Conservation (phyloP, 2,329 filamentous ascomycete genomes). For the Calonectria fujianensis region DNA sequence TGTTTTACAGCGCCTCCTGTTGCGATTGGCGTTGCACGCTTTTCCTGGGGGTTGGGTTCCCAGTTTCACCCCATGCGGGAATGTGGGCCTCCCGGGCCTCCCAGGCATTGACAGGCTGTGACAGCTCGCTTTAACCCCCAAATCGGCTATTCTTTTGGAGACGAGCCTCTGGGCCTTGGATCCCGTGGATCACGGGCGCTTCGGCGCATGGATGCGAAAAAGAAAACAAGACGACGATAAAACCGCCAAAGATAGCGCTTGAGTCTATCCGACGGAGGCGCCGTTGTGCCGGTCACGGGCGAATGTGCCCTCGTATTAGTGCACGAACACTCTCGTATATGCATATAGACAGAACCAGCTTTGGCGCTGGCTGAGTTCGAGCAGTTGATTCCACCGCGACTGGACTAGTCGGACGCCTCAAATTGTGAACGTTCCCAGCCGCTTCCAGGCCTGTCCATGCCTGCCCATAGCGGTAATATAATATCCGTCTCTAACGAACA, state of each 20-base stretch:
- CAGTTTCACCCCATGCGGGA: constrained; percentile 41
- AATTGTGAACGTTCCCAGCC: neutral
- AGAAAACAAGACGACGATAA: neutral
- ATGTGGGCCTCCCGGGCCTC: constrained; percentile 37
- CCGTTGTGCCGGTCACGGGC: neutral
- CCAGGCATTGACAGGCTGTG: constrained; percentile 14
- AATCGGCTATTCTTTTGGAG: neutral
- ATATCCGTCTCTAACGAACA: neutral
- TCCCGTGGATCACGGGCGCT: neutral
- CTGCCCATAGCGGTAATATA: neutral
- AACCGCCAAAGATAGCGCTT: neutral
- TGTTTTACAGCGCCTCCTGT: constrained; percentile 51
- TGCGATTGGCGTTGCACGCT: constrained; percentile 36
- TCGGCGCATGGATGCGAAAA: neutral
- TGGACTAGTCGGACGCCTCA: neutral
- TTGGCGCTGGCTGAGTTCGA: neutral
- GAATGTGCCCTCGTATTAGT: neutral
- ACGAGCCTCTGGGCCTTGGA: neutral
- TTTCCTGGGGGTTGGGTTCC: constrained; percentile 44
- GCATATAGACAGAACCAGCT: neutral
- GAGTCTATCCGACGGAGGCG: neutral
- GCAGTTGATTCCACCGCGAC: neutral
- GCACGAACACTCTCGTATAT: constrained; percentile 11
- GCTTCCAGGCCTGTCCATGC: neutral
- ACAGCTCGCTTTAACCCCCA: neutral